Evolutionary conservation across 1,284 basidiomycete genomes (phyloP), one percentile per base, ranked within the genome.

Genomic region (Sphagnurus paluster): DNA sequence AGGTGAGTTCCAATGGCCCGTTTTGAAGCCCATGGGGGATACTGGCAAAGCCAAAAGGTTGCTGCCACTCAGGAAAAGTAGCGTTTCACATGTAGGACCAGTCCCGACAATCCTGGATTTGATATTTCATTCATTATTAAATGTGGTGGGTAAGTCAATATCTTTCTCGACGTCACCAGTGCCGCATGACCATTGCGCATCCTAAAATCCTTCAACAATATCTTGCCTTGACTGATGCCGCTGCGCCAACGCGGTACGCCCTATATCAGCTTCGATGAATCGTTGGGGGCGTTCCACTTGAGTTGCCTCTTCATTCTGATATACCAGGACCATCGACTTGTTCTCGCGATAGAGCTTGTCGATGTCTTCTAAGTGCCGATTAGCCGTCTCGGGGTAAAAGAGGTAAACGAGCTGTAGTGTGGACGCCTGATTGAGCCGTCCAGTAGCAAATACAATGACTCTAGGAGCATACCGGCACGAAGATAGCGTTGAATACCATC

Each of bases 281-380:
- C 66, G 59, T 49, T 70, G 66, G 2, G 73, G 72, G 17, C 73
- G 54, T 46, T 66, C 57, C 11, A 72, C 63, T 49, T 70, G 65
- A 5, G 63, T 69, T 5, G 67, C 72, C 39, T 74, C 73, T 52
- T 67, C 64, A 45, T 70, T 70, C 36, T 57, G 53, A 50, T 63
- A 65, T 4, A 75, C 72, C 14, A 69, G 60, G 7, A 72, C 53
- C 66, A 71, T 67, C 5, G 58, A 62, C 37, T 56, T 62, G 48
- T 71, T 67, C 45, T 74, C 73, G 14, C 68, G 65, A 50, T 75
- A 75, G 10, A 75, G 56, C 32, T 56, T 65, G 55, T 75, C 72
- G n/a, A 75, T 72, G 48, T 75, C 73, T 52, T 75, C 73, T 11
- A 74, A 55, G 48, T 73, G 68, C 23, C 73, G 57, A 48, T 75